Conservation (phyloP, 192 early-diverging fungal genomes). For the Cetraspora pellucida region DNA sequence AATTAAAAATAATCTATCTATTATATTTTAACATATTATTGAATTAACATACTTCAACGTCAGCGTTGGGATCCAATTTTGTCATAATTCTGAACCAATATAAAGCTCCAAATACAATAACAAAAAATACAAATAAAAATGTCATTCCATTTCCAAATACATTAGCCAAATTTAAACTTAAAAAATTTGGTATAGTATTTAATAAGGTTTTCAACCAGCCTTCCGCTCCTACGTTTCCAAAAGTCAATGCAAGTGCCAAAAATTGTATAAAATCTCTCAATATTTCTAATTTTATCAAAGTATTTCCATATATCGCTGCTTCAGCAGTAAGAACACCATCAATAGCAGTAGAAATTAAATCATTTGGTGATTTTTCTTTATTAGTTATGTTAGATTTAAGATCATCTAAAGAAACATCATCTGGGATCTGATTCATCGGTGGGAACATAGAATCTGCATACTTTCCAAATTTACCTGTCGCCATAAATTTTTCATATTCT, state of each 20-base stretch:
- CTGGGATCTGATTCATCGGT: conserved; percentile 37
- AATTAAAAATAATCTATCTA: too few species aligned
- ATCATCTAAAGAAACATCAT: conserved; percentile 38
- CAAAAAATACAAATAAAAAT: conserved; percentile 40
- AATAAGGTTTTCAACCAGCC: conserved; percentile 39
- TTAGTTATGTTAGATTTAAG: conserved; percentile 41
- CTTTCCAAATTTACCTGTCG: not conserved
- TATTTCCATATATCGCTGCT: conserved; percentile 37
- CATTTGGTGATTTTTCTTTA: conserved; percentile 40
- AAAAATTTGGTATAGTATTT: conserved; percentile 40
- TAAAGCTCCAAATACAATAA: conserved; percentile 37
- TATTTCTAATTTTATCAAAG: conserved; percentile 44
- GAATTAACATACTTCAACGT: conserved; percentile 41
- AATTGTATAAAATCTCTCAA: conserved; percentile 49
- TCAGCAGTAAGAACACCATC: conserved; percentile 45
- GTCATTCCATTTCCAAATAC: conserved; percentile 43
- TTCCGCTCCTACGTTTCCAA: conserved; percentile 35
- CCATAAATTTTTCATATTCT: conserved; percentile 19
- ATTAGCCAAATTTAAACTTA: conserved; percentile 42
- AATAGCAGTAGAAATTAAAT: conserved; percentile 37
- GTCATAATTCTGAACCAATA: conserved; percentile 50
- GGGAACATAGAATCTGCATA: conserved; percentile 42
- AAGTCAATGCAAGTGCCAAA: conserved; percentile 37
- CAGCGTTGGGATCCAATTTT: conserved; percentile 40
- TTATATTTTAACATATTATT: too few species aligned